Conservation (phyloP, 2,329 filamentous ascomycete species). For the Onygena corvina region DNA sequence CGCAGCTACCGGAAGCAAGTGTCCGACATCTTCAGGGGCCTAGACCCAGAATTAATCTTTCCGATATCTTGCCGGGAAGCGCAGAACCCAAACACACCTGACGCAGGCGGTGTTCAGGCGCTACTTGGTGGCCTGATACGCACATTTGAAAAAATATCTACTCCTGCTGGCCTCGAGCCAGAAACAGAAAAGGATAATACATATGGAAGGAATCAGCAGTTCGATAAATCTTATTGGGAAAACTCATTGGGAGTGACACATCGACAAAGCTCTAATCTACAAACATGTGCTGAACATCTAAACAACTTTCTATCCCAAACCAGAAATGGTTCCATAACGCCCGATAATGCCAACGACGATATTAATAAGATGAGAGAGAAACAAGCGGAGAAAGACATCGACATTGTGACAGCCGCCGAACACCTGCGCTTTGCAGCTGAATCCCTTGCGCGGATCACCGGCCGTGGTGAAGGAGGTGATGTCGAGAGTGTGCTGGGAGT, state of each 20-base stretch:
- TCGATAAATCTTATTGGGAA: slow-evolving; percentile 57
- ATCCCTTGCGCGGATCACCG: slow-evolving; percentile 75
- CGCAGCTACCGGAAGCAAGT: slow-evolving; percentile 3
- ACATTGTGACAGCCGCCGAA: slow-evolving; percentile 85
- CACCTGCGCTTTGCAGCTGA: slow-evolving; percentile 69
- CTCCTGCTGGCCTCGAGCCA: slow-evolving; percentile 26
- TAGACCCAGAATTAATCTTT: slow-evolving; percentile 38
- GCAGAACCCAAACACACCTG: slow-evolving; percentile 24
- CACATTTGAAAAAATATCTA: slow-evolving; percentile 47
- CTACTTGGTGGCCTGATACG: slow-evolving; percentile 57
- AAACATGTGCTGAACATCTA: slow-evolving; percentile 59
- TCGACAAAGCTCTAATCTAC: slow-evolving; percentile 71
- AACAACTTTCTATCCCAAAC: slow-evolving; percentile 59
- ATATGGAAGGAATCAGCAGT: slow-evolving; percentile 25
- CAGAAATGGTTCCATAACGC: slow-evolving; percentile 11
- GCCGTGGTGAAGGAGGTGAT: slow-evolving; percentile 70
- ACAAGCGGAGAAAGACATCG: slow-evolving; percentile 37
- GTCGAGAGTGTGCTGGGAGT: slow-evolving; percentile 93
- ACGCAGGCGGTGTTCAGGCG: slow-evolving; percentile 54
- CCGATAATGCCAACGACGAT: slow-evolving; percentile 13
- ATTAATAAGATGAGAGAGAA: slow-evolving; percentile 8
- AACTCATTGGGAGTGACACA: slow-evolving; percentile 84
- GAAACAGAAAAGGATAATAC: slow-evolving; percentile 21
- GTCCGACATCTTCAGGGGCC: slow-evolving; percentile 13
- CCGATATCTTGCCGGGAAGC: slow-evolving; percentile 62